Conservation (phyloP, 768 basidiomycete genomes). For the Pleurotus eryngii region DNA sequence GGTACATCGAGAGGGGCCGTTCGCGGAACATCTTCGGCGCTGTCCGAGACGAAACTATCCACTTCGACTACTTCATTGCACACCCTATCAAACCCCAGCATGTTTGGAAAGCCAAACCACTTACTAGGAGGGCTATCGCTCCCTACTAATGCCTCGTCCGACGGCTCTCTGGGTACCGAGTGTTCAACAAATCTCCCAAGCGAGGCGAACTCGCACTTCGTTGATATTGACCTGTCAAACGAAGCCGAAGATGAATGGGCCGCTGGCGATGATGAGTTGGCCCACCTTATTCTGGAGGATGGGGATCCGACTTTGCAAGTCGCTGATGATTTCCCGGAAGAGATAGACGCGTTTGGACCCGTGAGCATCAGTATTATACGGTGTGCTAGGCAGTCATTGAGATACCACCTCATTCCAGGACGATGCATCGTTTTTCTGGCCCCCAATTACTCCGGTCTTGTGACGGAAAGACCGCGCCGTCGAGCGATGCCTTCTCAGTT, state of each 20-base stretch:
- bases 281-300: constrained; percentile 14
- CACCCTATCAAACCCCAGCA: not conserved
- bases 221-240: constrained; percentile 25
- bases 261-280: constrained; percentile 49
- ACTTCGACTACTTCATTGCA: constrained; percentile 6
- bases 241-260: constrained; percentile 56
- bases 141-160: constrained; percentile 8
- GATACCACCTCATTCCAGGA: no score
- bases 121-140: not conserved
- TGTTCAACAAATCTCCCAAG: not conserved
- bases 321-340: not conserved
- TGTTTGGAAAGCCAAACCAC: not conserved
- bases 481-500: constrained; percentile 61
- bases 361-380: not conserved
- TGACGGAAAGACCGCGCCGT: constrained; percentile 15
- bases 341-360: not conserved
- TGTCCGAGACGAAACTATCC: constrained; percentile 10
- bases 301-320: constrained; percentile 19
- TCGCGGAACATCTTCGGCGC: constrained; percentile 17
- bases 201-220: constrained; percentile 5
- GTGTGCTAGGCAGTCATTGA: no score
- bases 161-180: constrained; percentile 9
- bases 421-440: not conserved
- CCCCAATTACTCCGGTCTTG: constrained; percentile 14
- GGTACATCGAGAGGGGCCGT: not conserved